Evolutionary conservation across 2,329 filamentous ascomycete species (phyloP).

Genomic region (Talaromyces sp.): DNA sequence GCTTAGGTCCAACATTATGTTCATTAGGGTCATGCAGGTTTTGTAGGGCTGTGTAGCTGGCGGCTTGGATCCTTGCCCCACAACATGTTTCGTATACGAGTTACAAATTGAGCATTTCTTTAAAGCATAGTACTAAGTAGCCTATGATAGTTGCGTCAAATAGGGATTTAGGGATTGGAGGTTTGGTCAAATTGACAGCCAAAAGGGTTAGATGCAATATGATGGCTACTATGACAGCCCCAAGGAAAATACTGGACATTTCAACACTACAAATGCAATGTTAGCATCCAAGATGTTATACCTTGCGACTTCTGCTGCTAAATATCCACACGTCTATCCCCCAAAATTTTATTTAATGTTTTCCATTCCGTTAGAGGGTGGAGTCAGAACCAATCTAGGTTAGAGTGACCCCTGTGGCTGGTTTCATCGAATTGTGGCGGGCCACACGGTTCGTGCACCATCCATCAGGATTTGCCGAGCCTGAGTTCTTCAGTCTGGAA

Average conservation of each 20-base stretch:
- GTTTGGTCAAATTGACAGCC: too few relatives aligned
- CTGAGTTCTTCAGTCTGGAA: neutral
- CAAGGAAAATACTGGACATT: too few relatives aligned
- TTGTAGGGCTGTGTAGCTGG: neutral
- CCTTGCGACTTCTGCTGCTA: too few relatives aligned
- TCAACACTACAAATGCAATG: too few relatives aligned
- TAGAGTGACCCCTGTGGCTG: constrained; percentile 1
- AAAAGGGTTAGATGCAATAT: too few relatives aligned
- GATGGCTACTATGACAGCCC: too few relatives aligned
- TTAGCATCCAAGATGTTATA: too few relatives aligned
- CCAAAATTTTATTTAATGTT: neutral
- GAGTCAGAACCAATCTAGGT: neutral
- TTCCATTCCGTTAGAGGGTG: too few relatives aligned
- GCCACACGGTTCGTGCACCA: neutral
- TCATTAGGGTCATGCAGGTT: neutral
- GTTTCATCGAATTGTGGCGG: neutral
- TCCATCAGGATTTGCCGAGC: neutral
- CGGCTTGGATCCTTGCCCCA: neutral
- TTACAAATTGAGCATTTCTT: neutral
- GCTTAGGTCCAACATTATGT: neutral
- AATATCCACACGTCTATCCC: too few relatives aligned
- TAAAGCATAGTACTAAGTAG: neutral
- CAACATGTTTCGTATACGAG: neutral
- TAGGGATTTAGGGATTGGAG: too few relatives aligned
- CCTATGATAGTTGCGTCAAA: neutral